Evolutionary conservation across 2,329 filamentous ascomycete species (phyloP).

Genomic region (Fusarium foetens): DNA sequence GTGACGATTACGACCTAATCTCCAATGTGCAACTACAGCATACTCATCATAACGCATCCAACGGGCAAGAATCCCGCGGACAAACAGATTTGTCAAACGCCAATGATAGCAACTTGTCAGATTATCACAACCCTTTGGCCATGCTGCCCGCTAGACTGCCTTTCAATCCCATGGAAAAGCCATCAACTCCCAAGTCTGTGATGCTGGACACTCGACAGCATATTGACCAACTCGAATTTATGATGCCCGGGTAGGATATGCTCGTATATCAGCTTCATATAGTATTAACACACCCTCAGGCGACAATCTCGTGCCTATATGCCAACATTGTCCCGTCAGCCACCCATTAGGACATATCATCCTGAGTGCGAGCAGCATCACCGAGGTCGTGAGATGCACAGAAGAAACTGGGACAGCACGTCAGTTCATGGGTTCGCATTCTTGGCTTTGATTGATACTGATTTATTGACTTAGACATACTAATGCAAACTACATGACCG

Average conservation of each 20-base stretch:
- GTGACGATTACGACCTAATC: slow-evolving; percentile 48
- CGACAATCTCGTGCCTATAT: not conserved
- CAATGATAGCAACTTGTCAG: slow-evolving; percentile 14
- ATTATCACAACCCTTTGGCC: slow-evolving; percentile 24
- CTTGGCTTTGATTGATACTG: not conserved
- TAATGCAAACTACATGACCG: slow-evolving; percentile 1
- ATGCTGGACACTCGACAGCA: not conserved
- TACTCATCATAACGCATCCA: not conserved
- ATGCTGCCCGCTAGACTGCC: slow-evolving; percentile 30
- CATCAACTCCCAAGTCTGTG: not conserved
- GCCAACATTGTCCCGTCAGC: not conserved
- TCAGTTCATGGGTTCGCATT: not conserved
- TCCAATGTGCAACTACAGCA: not conserved
- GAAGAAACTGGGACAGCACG: slow-evolving; percentile 17
- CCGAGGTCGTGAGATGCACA: slow-evolving; percentile 21
- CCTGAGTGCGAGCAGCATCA: not conserved
- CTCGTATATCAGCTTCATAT: not conserved
- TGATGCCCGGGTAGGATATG: not conserved
- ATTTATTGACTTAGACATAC: not conserved
- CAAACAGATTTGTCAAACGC: not conserved
- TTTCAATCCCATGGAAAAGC: slow-evolving; percentile 5
- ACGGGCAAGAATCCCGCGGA: not conserved
- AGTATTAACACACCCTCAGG: not conserved
- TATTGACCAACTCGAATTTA: not conserved
- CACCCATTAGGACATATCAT: not conserved